These are phyloP conservation scores for Pulveroboletus sp. DNA, from an alignment of 768 basidiomycete species.

Conservation along the genomic window DNA sequence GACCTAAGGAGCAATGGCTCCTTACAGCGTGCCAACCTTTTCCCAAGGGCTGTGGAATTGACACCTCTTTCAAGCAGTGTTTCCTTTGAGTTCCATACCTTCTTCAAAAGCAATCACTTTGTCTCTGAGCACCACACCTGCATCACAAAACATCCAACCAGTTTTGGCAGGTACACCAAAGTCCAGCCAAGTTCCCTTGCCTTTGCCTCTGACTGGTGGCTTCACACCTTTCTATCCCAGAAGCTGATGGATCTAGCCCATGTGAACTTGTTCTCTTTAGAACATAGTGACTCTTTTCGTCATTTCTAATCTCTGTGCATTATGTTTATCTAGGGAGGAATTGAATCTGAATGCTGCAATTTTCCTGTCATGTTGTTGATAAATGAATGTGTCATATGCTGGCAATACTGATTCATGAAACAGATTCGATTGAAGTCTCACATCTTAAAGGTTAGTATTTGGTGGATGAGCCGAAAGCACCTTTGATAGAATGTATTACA, in stretches of 20 bases:
- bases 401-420: neutral
- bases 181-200: neutral
- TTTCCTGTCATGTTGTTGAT: neutral
- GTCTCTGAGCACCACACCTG: neutral
- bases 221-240: neutral
- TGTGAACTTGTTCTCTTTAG: neutral
- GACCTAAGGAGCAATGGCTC: no score
- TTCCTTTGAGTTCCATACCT: neutral
- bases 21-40: no score
- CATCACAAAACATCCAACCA: neutral
- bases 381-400: slow-evolving; percentile 4
- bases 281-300: neutral
- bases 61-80: no score
- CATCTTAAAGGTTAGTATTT: neutral
- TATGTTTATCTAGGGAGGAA: neutral
- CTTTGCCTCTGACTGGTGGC: neutral
- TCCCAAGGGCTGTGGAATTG: no score
- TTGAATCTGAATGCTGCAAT: neutral
- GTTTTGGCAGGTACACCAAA: neutral
- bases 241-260: neutral
- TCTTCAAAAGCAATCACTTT: neutral
- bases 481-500: no score
- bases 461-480: neutral
- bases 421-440: neutral
- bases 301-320: no score